Evolutionary conservation across 192 early-diverging fungal genomes (phyloP).

Genomic region (Podila epicladia): DNA sequence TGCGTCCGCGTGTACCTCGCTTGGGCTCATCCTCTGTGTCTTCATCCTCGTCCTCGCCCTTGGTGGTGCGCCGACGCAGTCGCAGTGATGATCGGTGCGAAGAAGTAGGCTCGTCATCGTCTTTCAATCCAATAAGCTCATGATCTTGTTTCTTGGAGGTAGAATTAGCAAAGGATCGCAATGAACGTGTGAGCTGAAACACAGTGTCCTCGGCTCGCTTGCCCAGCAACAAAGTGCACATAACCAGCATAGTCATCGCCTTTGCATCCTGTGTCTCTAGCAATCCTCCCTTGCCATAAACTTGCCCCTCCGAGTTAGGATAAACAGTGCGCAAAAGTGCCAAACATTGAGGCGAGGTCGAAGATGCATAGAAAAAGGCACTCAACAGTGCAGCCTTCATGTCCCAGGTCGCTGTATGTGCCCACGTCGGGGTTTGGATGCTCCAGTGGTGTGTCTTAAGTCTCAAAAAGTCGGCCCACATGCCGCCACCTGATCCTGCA

Average conservation of each 20-base stretch:
- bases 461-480: conserved; percentile 37
- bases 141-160: conserved; percentile 11
- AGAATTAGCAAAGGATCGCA: background rate
- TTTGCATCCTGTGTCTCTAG: conserved; percentile 41
- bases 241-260: conserved; percentile 43
- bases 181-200: conserved; percentile 5
- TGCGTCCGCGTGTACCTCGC: conserved; percentile 23
- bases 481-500: conserved; percentile 42
- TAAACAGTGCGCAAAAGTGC: conserved; percentile 9
- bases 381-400: conserved; percentile 45
- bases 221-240: conserved; percentile 40
- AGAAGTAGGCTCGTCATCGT: background rate
- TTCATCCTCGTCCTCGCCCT: conserved; percentile 10
- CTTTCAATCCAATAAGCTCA: background rate
- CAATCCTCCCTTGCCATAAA: conserved; percentile 8
- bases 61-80: background rate
- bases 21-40: conserved; percentile 22
- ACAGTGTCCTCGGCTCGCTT: conserved; percentile 26
- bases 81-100: background rate
- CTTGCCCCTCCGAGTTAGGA: background rate
- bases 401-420: conserved; percentile 24
- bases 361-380: conserved; percentile 42
- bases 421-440: conserved; percentile 18
- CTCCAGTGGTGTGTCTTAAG: conserved; percentile 43
- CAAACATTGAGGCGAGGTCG: conserved; percentile 39